These are phyloP conservation scores for Amphicarpaea edgeworthii DNA, from an alignment of 306 rosid genomes.

Conservation along the genomic window DNA sequence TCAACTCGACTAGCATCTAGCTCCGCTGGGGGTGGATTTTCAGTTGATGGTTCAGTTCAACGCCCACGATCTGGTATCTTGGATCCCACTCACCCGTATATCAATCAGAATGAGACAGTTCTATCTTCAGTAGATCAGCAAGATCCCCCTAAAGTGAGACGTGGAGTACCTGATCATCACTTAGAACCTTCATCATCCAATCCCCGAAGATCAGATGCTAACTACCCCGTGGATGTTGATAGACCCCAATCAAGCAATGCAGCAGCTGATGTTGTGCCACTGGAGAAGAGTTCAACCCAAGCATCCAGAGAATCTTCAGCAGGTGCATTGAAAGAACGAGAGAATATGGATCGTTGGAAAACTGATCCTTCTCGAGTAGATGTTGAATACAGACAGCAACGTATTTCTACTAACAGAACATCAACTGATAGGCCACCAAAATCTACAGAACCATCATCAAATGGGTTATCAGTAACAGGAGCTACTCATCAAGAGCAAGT, in stretches of 20 bases:
- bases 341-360: conserved; percentile 72
- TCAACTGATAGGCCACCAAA: conserved; percentile 81
- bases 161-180: conserved; percentile 74
- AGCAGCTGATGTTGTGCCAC: conserved; percentile 57
- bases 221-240: conserved; percentile 69
- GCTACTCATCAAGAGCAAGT: conserved; percentile 83
- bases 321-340: conserved; percentile 63
- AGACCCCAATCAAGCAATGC: conserved; percentile 74
- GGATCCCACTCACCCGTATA: conserved; percentile 70
- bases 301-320: conserved; percentile 66
- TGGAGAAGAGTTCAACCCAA: conserved; percentile 59
- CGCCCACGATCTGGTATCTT: conserved; percentile 85
- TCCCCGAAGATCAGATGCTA: conserved; percentile 78
- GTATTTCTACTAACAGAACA: conserved; percentile 68
- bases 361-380: conserved; percentile 72
- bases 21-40: conserved; percentile 81
- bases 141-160: conserved; percentile 72
- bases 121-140: conserved; percentile 67
- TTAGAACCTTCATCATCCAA: conserved; percentile 83
- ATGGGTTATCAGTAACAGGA: conserved; percentile 66
- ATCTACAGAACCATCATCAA: conserved; percentile 69
- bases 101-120: conserved; percentile 68
- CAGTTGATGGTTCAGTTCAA: conserved; percentile 73
- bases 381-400: conserved; percentile 72
- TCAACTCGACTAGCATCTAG: conserved; percentile 91